Evolutionary conservation across 2,329 filamentous ascomycete species (phyloP).

Genomic region (Chrysosporium keratinophilum): DNA sequence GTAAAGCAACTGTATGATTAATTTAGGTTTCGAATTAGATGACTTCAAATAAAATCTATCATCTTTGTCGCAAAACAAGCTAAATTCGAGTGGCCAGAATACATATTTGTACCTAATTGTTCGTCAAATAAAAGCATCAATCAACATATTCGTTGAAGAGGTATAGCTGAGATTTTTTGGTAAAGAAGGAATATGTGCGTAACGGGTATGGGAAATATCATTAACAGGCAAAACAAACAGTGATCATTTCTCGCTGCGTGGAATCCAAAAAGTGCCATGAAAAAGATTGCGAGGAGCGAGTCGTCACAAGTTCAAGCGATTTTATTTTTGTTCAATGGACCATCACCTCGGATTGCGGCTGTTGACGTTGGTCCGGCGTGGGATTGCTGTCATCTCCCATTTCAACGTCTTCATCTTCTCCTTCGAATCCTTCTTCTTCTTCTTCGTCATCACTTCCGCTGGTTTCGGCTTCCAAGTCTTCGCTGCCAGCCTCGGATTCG

Average conservation of each 20-base stretch:
- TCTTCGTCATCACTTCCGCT: slow-evolving; percentile 26
- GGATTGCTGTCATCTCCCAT: slow-evolving; percentile 46
- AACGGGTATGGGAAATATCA: slow-evolving; percentile 3
- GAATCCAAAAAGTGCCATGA: slow-evolving; percentile 5
- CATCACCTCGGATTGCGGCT: slow-evolving; percentile 36
- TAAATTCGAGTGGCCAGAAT: neutral
- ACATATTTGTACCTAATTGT: neutral
- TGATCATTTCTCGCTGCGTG: neutral
- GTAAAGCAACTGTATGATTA: too few relatives aligned
- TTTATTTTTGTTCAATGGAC: slow-evolving; percentile 30
- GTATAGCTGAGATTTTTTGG: neutral
- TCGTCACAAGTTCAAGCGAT: neutral
- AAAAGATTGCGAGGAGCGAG: neutral
- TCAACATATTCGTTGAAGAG: neutral
- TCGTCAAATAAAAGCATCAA: neutral
- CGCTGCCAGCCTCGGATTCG: slow-evolving; percentile 59
- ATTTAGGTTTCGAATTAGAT: too few relatives aligned
- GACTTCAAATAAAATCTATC: too few relatives aligned
- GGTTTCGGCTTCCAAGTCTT: slow-evolving; percentile 47
- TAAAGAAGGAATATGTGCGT: neutral
- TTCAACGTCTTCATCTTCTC: slow-evolving; percentile 21
- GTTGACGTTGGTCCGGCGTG: slow-evolving; percentile 27
- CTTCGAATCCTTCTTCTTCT: slow-evolving; percentile 34
- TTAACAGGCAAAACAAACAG: slow-evolving; percentile 1
- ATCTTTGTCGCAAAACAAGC: too few relatives aligned